Conservation (phyloP, 352 stramenopile species). For the Pythium aphanidermatum region DNA sequence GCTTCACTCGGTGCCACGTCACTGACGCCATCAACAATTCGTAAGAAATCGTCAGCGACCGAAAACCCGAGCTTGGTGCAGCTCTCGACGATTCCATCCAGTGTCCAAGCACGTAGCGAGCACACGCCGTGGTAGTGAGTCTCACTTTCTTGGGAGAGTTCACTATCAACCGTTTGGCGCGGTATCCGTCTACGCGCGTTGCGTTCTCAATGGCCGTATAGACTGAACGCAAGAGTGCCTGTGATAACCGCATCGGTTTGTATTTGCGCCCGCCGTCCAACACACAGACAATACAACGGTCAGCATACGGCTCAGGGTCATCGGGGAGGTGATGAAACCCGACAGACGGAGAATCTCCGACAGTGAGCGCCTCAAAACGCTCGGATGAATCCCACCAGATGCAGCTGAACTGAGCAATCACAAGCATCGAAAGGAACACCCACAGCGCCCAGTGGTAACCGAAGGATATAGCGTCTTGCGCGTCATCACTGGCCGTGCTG, state of each 20-base stretch:
- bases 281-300: conserved; percentile 4
- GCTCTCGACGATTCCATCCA: conserved; percentile 24
- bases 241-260: neutral
- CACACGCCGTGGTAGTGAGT: conserved; percentile 2
- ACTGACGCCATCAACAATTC: conserved; percentile 20
- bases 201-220: neutral
- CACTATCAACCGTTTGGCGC: neutral
- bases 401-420: conserved; percentile 5
- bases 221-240: neutral
- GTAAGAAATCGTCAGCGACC: conserved; percentile 20
- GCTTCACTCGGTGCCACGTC: conserved; percentile 1
- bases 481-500: too few relatives aligned
- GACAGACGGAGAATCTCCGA: neutral
- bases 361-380: neutral
- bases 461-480: too few relatives aligned
- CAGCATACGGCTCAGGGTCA: conserved; percentile 7
- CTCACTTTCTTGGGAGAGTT: neutral
- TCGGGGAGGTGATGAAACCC: neutral
- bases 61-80: conserved; percentile 24
- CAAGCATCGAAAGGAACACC: conserved; percentile 1
- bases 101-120: conserved; percentile 16
- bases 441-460: conserved; percentile 11
- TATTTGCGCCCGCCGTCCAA: conserved; percentile 11
- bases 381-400: conserved; percentile 10
- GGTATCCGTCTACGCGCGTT: conserved; percentile 2